phyloP scores from a whole-genome alignment of 768 basidiomycete genomes.

The Pisolithus orientalis region DNA sequence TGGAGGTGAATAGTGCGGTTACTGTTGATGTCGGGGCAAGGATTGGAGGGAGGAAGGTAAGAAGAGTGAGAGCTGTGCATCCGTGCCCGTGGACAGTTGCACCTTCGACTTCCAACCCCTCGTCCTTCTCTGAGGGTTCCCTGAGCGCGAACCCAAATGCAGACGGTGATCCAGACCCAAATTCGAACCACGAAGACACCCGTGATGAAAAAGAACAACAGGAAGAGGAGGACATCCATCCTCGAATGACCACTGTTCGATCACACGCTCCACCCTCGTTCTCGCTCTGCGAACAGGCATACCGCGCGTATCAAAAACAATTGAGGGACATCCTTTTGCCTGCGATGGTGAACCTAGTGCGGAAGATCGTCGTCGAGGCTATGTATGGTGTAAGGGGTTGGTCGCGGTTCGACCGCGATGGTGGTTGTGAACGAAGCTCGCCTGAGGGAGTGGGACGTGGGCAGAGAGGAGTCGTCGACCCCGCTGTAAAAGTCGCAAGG shows the following conservation, averaged over 20 bases:
- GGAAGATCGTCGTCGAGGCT: slow-evolving; percentile 60
- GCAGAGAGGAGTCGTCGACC: slow-evolving; percentile 33
- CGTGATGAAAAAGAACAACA: slow-evolving; percentile 1
- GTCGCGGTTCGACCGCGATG: no score
- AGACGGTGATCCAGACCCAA: no score
- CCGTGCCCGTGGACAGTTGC: slow-evolving; percentile 61
- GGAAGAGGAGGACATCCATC: slow-evolving; percentile 34
- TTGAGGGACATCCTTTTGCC: slow-evolving; percentile 56
- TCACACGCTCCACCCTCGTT: slow-evolving; percentile 56
- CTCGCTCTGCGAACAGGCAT: slow-evolving; percentile 58
- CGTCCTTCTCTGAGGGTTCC: no score
- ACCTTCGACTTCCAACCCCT: neutral
- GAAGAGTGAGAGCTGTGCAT: slow-evolving; percentile 27
- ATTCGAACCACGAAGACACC: no score
- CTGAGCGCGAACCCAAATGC: no score
- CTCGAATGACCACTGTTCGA: slow-evolving; percentile 39
- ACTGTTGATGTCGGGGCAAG: slow-evolving; percentile 6
- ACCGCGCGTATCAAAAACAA: slow-evolving; percentile 50
- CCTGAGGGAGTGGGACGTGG: no score
- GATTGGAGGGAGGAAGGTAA: slow-evolving; percentile 12
- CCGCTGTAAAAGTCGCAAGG: slow-evolving; percentile 46
- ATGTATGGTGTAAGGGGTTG: slow-evolving; percentile 7
- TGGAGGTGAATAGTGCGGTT: slow-evolving; percentile 10
- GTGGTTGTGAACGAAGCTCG: no score
- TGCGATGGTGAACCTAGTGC: slow-evolving; percentile 63